These are phyloP conservation scores for Jatropha podagrica DNA, from an alignment of 441 rosid species.

Conservation along the genomic window DNA sequence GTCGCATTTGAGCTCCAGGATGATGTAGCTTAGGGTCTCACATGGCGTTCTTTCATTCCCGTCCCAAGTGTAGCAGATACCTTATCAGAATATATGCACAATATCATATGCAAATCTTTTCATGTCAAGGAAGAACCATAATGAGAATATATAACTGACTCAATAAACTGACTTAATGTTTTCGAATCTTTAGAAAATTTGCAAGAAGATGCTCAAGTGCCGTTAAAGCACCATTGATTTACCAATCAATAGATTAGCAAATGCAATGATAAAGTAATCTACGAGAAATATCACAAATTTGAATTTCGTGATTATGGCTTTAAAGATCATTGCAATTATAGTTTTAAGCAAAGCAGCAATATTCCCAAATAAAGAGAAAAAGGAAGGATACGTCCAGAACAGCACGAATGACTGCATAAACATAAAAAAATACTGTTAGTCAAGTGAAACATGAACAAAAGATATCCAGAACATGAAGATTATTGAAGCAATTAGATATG, in stretches of 20 bases:
- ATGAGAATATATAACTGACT: not conserved
- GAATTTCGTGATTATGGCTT: not conserved
- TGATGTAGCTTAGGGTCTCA: not conserved
- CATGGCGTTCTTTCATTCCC: constrained; percentile 3
- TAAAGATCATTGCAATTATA: not conserved
- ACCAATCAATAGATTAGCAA: not conserved
- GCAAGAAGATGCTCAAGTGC: not conserved
- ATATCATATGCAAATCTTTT: constrained; percentile 88
- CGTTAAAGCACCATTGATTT: not conserved
- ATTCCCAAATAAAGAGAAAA: constrained; percentile 21
- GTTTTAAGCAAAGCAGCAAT: constrained; percentile 2
- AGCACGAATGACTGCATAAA: constrained; percentile 95
- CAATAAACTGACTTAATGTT: not conserved
- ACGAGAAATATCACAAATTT: not conserved
- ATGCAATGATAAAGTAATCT: not conserved
- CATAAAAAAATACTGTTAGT: constrained; percentile 15
- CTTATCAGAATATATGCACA: constrained; percentile 81
- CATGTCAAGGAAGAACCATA: constrained; percentile 41
- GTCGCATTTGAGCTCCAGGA: not conserved
- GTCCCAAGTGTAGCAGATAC: not conserved
- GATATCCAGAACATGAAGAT: not conserved
- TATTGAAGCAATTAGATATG: not conserved
- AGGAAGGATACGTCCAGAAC: constrained; percentile 98
- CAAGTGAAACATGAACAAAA: not conserved
- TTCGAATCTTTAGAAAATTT: not conserved